Evolutionary conservation across 805 yeast species (phyloP).

Genomic region (Starmerella kuoi): DNA sequence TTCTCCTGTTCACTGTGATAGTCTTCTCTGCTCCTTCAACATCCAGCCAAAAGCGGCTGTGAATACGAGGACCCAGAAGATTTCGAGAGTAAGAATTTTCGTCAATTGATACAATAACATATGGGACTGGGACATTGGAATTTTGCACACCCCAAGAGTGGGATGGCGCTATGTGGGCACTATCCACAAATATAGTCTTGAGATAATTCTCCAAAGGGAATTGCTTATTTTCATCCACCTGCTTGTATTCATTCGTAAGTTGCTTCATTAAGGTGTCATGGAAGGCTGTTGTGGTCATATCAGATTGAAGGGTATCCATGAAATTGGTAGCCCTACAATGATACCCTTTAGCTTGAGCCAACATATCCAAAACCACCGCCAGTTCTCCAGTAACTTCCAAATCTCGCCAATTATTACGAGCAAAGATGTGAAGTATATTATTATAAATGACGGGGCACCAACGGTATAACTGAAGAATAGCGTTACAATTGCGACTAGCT

Average conservation of each 20-base stretch:
- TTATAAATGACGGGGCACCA: conserved; percentile 66
- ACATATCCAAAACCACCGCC: conserved; percentile 87
- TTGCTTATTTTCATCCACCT: conserved; percentile 6
- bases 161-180: not conserved
- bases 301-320: conserved; percentile 38
- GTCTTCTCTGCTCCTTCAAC: conserved; percentile 3
- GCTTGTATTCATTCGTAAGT: conserved; percentile 6
- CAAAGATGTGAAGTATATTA: conserved; percentile 43
- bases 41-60: not conserved
- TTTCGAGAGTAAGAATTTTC: not conserved
- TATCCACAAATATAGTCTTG: not conserved
- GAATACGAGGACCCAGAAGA: not conserved
- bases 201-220: not conserved
- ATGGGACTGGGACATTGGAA: conserved; percentile 38
- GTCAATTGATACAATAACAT: conserved; percentile 30
- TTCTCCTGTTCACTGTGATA: not conserved
- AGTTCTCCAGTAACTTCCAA: conserved; percentile 52
- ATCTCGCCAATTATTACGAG: conserved; percentile 33
- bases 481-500: conserved; percentile 64
- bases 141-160: not conserved
- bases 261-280: conserved; percentile 1
- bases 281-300: not conserved
- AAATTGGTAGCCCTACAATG: conserved; percentile 78
- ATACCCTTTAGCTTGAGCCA: conserved; percentile 62
- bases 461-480: conserved; percentile 67